Percentiles rank a stretch among this genome's conserved stretches.
These are phyloP conservation scores for Tolypocladium amazonense DNA, from an alignment of 2,329 filamentous ascomycete species.

Conservation along the genomic window DNA sequence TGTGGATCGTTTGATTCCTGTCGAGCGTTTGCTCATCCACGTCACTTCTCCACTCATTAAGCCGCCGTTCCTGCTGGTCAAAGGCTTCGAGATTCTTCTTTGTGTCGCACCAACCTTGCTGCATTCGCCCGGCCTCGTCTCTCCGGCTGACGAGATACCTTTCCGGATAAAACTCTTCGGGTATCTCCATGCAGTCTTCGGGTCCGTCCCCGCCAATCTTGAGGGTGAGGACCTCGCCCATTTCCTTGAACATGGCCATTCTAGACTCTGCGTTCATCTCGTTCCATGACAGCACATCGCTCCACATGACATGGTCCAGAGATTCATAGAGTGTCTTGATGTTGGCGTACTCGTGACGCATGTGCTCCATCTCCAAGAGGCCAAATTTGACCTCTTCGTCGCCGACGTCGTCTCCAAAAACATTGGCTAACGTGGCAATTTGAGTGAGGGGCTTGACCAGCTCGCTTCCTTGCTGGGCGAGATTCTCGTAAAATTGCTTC, in stretches of 20 bases:
- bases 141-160: conserved; percentile 36
- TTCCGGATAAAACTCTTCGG: conserved; percentile 41
- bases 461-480: conserved; percentile 20
- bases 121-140: conserved; percentile 35
- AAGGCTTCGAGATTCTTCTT: conserved; percentile 16
- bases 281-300: conserved; percentile 26
- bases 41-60: conserved; percentile 16
- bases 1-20: conserved; percentile 20
- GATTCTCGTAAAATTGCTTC: conserved; percentile 32
- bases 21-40: conserved; percentile 14
- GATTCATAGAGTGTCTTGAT: conserved; percentile 36
- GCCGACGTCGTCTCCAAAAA: conserved; percentile 18
- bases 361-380: conserved; percentile 29
- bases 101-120: conserved; percentile 22
- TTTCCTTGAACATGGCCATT: conserved; percentile 32
- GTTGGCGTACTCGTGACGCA: conserved; percentile 22
- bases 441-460: conserved; percentile 20
- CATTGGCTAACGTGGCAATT: conserved; percentile 15
- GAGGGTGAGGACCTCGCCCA: conserved; percentile 40
- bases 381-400: conserved; percentile 27
- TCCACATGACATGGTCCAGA: conserved; percentile 38
- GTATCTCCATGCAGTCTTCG: conserved; percentile 36
- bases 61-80: conserved; percentile 11
- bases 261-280: conserved; percentile 23
- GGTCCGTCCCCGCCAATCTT: conserved; percentile 31